phyloP scores from a whole-genome alignment of 805 yeast genomes.

The Saccharomycopsis oosterbeekiorum region DNA sequence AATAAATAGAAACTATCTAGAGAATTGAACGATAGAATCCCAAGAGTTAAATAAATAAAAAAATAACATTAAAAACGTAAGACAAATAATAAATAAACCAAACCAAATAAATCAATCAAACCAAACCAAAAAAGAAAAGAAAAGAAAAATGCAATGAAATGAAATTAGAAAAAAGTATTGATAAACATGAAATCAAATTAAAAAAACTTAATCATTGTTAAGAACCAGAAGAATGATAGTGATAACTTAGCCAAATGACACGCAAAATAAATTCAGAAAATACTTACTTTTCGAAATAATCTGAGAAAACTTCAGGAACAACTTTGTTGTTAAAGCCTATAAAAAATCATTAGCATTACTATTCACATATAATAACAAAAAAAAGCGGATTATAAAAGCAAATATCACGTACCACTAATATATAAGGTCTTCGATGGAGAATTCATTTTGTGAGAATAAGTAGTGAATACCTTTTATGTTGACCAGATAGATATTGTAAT shows the following conservation, averaged over 20 bases:
- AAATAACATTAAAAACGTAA: background rate
- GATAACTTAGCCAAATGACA: background rate
- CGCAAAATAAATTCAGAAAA: background rate
- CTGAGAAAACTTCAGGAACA: background rate
- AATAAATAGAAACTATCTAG: background rate
- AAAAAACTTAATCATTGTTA: too few species aligned
- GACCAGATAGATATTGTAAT: too few species aligned
- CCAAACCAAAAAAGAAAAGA: background rate
- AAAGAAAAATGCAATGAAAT: background rate
- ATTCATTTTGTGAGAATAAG: background rate
- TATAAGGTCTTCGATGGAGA: background rate
- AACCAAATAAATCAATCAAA: background rate
- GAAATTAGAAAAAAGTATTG: background rate
- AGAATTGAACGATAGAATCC: background rate
- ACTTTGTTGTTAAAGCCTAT: background rate
- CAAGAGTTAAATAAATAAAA: background rate
- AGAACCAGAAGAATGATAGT: background rate
- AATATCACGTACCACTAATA: background rate
- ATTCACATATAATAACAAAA: background rate
- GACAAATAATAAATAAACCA: background rate
- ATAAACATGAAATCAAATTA: background rate
- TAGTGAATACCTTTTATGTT: too few species aligned
- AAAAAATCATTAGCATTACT: background rate
- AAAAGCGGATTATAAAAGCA: background rate
- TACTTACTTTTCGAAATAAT: slow-evolving; percentile 1